Evolutionary conservation across 768 basidiomycete genomes (phyloP), one percentile per base, ranked within the genome.

Genomic region (Russula sp.): DNA sequence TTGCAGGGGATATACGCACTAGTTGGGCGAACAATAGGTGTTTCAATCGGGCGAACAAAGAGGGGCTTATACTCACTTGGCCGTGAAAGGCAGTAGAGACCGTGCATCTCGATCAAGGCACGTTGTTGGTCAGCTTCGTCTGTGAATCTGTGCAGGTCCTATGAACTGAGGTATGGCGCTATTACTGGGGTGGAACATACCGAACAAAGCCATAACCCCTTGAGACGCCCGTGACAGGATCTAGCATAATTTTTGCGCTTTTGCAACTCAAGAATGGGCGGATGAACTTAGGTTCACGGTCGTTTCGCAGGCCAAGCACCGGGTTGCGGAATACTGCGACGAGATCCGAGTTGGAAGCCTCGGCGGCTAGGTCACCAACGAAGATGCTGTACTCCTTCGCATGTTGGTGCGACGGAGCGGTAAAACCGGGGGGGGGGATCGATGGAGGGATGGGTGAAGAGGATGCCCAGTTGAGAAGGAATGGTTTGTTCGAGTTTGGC

Each of bases 221-320:
- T 34, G 90, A 92, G 22, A 93, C 84, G 18, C 93, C 93, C 5
- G 92, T 93, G 22, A 88, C 83, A 2, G 94, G 92, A 73, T 94
- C 92, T 53, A 93, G 77, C 92, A 94, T 94, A 67, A 93, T 96
- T 78, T 94, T 94, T 35, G 94, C 94, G 73, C 92, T 94, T 78
- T 93, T 94, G 76, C 93, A 94, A 73, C 91, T 94, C 42, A 84
- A 75, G 76, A 96, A 97, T 2, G 92, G 91, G 8, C 86, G 82
- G 58, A 95, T 92, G 67, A 92, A 89, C 73, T 91, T 90, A 20
- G 92, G 91, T 72, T 90, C 90, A 61, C 91, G 81, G 71, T 94
- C 91, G 71, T 88, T 89, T 62, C 91, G 82, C 57, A 93, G 80
- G 48, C 91, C 91, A 14, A 92, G 82, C 3, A 92, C 88, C 0